Evolutionary conservation across 257 asterid genomes (phyloP), one percentile per base, ranked within the genome.

Genomic region (Parsonsia alboflavescens): DNA sequence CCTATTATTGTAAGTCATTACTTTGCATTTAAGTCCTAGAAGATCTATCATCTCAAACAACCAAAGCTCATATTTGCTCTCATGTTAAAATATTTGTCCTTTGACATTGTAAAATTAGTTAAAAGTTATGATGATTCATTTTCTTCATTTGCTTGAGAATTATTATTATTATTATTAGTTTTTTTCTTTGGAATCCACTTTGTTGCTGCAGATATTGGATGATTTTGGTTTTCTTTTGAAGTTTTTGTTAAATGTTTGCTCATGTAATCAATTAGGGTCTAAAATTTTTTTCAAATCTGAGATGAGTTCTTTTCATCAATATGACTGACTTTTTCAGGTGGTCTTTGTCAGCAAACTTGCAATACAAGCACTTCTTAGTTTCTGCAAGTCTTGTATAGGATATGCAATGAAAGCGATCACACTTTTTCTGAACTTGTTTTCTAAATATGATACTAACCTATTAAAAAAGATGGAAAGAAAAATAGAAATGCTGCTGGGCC

Each of bases 1-100:
- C 99, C 99, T 71, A 96, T 89, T 30, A 80, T 94, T 97, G 99
- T 94, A 89, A 78, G 84, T 65, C 57, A 72, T 77, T 66, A 8
- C 53, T 79, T 75, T 56, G 17, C 41, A 50, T 21, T 22, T 59
- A 68, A 54, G 30, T 71, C 54, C 42, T 36, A 10, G 10, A n/a
- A 2, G 46, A 45, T 26, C 26, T 33, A 11, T n/a, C 54, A 17
- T 53, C 22, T 19, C 19, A 61, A 33, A 24, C 5, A 6, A 9
- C n/a, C 46, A 28, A 46, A 41, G 74, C 67, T 33, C 21, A 42
- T 10, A 56, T 68, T 56, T 28, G 4, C 68, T 30, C 22, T 50
- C 5, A 50, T 13, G 21, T 62, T 6, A 5, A 13, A 61, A 26
- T 11, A 28, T 0, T 61, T 62, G 22, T 62, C 16, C 46, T 11